These are phyloP conservation scores for Moesziomyces parantarcticus DNA, from an alignment of 1,284 basidiomycete genomes.

Conservation along the genomic window DNA sequence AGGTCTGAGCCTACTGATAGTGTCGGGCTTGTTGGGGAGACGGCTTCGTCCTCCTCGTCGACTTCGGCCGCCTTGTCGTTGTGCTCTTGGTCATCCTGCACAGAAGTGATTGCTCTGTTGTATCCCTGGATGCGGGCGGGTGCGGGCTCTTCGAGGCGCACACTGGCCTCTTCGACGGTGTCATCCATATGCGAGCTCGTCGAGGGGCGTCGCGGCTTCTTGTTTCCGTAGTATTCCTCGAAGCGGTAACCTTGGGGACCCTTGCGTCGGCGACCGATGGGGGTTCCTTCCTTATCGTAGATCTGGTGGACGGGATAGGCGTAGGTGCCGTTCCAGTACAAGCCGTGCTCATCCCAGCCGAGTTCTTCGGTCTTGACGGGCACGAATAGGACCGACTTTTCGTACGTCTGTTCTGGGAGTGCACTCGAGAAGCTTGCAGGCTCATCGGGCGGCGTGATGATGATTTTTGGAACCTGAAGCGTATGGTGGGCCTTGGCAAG, in stretches of 20 bases:
- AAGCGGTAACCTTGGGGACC: slow-evolving; percentile 43
- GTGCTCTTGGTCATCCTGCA: slow-evolving; percentile 1
- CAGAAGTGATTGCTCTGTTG: not conserved
- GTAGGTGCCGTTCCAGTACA: slow-evolving; percentile 61
- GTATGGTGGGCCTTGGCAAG: slow-evolving; percentile 4
- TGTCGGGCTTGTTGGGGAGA: slow-evolving; percentile 26
- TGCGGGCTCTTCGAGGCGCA: slow-evolving; percentile 37
- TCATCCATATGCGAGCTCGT: slow-evolving; percentile 2
- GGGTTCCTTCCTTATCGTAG: slow-evolving; percentile 35
- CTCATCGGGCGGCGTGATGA: slow-evolving; percentile 48
- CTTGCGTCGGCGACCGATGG: slow-evolving; percentile 41
- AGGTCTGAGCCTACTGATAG: slow-evolving; percentile 14
- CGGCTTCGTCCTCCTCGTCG: slow-evolving; percentile 12
- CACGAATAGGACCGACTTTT: slow-evolving; percentile 56
- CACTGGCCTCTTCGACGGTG: slow-evolving; percentile 28
- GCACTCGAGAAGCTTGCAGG: slow-evolving; percentile 28
- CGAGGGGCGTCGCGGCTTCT: slow-evolving; percentile 19
- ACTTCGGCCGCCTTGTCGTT: not conserved
- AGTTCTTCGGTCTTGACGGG: slow-evolving; percentile 61
- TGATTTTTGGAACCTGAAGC: slow-evolving; percentile 47
- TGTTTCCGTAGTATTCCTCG: slow-evolving; percentile 39
- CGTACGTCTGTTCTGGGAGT: slow-evolving; percentile 51
- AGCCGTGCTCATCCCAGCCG: slow-evolving; percentile 59
- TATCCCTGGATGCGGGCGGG: slow-evolving; percentile 20
- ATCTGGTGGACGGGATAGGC: slow-evolving; percentile 52